Evolutionary conservation across 2,329 filamentous ascomycete species (phyloP).

Genomic region (Talaromyces sp.): DNA sequence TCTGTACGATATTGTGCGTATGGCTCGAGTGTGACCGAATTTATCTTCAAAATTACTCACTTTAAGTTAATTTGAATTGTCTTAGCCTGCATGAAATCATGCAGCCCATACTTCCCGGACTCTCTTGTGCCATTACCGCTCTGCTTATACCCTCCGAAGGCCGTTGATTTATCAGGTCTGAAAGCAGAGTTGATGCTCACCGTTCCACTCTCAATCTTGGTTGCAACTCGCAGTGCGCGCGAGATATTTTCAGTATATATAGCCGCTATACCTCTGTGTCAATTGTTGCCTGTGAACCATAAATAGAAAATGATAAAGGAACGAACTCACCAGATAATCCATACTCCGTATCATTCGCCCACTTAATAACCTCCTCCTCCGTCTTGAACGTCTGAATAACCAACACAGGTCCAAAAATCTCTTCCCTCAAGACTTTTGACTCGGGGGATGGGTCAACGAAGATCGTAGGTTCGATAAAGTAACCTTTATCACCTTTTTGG

Average conservation of each 20-base stretch:
- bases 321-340: slow-evolving; percentile 18
- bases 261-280: background rate
- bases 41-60: background rate
- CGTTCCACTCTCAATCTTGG: slow-evolving; percentile 22
- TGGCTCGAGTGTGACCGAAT: background rate
- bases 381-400: slow-evolving; percentile 17
- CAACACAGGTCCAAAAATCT: slow-evolving; percentile 22
- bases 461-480: slow-evolving; percentile 20
- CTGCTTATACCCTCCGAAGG: slow-evolving; percentile 76
- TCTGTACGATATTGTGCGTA: too few species aligned
- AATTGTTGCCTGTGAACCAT: background rate
- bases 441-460: slow-evolving; percentile 5
- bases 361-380: slow-evolving; percentile 21
- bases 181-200: slow-evolving; percentile 25
- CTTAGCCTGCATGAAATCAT: slow-evolving; percentile 68
- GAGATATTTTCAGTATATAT: slow-evolving; percentile 23
- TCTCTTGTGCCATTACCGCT: slow-evolving; percentile 70
- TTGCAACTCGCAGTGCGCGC: slow-evolving; percentile 18
- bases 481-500: slow-evolving; percentile 9
- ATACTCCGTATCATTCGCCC: slow-evolving; percentile 21
- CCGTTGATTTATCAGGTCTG: slow-evolving; percentile 25
- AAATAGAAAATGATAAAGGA: too few species aligned
- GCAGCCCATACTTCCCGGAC: slow-evolving; percentile 64
- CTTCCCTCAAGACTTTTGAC: slow-evolving; percentile 13
- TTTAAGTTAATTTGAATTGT: slow-evolving; percentile 43